Evolutionary conservation across 345 rosid genomes (phyloP), one percentile per base, ranked within the genome.

Genomic region (Salix purpurea): DNA sequence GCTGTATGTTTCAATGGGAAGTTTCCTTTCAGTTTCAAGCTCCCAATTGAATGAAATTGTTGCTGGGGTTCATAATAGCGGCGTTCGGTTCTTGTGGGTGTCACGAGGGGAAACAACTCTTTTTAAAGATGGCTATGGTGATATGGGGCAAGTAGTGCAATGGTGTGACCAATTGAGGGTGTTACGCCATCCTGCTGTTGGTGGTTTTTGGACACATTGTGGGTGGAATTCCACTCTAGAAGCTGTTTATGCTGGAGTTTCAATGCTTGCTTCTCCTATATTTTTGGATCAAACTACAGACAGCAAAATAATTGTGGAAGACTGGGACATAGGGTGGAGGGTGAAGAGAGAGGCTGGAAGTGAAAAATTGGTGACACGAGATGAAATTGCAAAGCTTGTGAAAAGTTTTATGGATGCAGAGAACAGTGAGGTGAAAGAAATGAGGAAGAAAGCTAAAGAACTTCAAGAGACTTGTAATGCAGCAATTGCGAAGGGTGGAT

Each of bases 91-190:
- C 73, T 28, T 80, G 48, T 76, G 76, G 68, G 79, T 80, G 65
- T 67, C 77, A 7, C 73, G 77, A 34, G 84, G 67, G 1, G 71
- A 67, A 61, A 67, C 52, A 2, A n/a, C 24, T 11, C 18, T 8
- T 23, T 66, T 65, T 6, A 12, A 66, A 68, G 58, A 68, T 18
- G 74, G 73, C 0, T 19, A 2, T 44, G 77, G 70, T 46, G n/a
- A 72, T 34, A 40, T 4, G 67, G 80, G 84, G 23, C 7, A 73
- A 36, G 75, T 69, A 10, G 84, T 81, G 48, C 72, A 77, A 32
- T 81, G 78, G 84, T 81, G 84, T 61, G 75, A 81, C 36, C 84
- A 81, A 61, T n/a, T 81, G 69, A 77, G 78, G 73, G 78, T 69
- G 23, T 6, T 81, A 30, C 37, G 54, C 32, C 84, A 81, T 77